These are phyloP conservation scores for Periconia sp. DNA, from an alignment of 2,329 filamentous ascomycete genomes.

Conservation along the genomic window DNA sequence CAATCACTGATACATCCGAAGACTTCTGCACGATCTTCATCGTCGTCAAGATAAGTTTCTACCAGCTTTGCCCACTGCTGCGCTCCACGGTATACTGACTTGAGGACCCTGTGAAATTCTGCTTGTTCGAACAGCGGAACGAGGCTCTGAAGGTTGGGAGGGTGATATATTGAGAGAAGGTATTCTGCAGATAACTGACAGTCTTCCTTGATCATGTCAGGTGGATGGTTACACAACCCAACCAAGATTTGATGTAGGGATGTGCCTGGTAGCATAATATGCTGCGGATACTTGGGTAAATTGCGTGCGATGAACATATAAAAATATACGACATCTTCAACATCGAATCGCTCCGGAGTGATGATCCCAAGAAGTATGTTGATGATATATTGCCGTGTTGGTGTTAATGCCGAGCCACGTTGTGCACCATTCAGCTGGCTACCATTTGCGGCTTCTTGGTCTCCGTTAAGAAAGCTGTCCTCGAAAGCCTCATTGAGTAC, in stretches of 20 bases:
- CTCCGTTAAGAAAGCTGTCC: conserved; percentile 87
- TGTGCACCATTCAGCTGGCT: conserved; percentile 54
- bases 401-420: conserved; percentile 36
- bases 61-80: conserved; percentile 78
- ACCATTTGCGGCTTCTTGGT: conserved; percentile 64
- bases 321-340: conserved; percentile 86
- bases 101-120: conserved; percentile 86
- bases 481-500: conserved; percentile 97
- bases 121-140: conserved; percentile 78
- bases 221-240: conserved; percentile 83
- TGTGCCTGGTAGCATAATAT: conserved; percentile 85
- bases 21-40: conserved; percentile 70
- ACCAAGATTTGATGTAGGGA: conserved; percentile 78
- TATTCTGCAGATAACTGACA: conserved; percentile 98
- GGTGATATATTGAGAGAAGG: conserved; percentile 88
- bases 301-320: conserved; percentile 99
- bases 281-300: conserved; percentile 93
- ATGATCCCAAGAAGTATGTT: conserved; percentile 91
- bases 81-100: conserved; percentile 80
- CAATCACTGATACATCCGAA: conserved; percentile 81
- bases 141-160: conserved; percentile 74
- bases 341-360: conserved; percentile 72
- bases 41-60: conserved; percentile 81
- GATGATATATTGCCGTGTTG: conserved; percentile 90
- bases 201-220: conserved; percentile 80